These are phyloP conservation scores for Lasiosphaeria ovina DNA, from an alignment of 495 filamentous ascomycete genomes.

Conservation along the genomic window DNA sequence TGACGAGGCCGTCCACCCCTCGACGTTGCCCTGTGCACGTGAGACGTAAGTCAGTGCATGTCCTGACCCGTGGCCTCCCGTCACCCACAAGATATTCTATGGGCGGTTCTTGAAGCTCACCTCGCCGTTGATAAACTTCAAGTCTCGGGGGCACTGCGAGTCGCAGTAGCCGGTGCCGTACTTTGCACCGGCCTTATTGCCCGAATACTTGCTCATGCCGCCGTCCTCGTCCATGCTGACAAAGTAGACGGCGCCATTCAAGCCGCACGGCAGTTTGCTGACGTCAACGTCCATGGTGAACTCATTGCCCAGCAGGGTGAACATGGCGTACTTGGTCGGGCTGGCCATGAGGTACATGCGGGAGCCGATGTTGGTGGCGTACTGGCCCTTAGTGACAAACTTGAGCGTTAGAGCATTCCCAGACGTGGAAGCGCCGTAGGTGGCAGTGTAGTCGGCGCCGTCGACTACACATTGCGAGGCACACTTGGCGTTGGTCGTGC, in stretches of 20 bases:
- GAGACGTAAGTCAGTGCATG: background rate
- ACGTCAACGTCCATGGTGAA: slow-evolving; percentile 62
- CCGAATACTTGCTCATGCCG: slow-evolving; percentile 47
- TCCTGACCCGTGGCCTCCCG: too few species aligned
- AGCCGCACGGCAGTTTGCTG: slow-evolving; percentile 57
- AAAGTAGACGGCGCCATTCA: slow-evolving; percentile 64
- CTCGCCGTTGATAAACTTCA: slow-evolving; percentile 56
- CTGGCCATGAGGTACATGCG: slow-evolving; percentile 58
- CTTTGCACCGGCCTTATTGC: slow-evolving; percentile 58
- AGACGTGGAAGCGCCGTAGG: slow-evolving; percentile 56
- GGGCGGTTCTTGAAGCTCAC: slow-evolving; percentile 22
- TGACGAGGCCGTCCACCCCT: slow-evolving; percentile 22
- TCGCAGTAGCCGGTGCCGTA: slow-evolving; percentile 70
- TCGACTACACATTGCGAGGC: slow-evolving; percentile 40
- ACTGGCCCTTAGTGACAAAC: slow-evolving; percentile 30
- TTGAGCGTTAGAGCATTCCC: slow-evolving; percentile 35
- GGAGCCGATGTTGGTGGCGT: slow-evolving; percentile 19
- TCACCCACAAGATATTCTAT: too few species aligned
- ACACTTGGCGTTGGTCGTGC: slow-evolving; percentile 33
- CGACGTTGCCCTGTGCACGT: slow-evolving; percentile 43
- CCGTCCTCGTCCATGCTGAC: slow-evolving; percentile 57
- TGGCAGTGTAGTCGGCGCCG: slow-evolving; percentile 42
- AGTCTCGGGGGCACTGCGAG: slow-evolving; percentile 55
- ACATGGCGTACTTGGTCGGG: slow-evolving; percentile 54
- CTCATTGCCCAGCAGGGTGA: slow-evolving; percentile 57